Base-by-base conservation (phyloP, 495 filamentous ascomycete species). In the Tuber umbilicatum region DNA sequence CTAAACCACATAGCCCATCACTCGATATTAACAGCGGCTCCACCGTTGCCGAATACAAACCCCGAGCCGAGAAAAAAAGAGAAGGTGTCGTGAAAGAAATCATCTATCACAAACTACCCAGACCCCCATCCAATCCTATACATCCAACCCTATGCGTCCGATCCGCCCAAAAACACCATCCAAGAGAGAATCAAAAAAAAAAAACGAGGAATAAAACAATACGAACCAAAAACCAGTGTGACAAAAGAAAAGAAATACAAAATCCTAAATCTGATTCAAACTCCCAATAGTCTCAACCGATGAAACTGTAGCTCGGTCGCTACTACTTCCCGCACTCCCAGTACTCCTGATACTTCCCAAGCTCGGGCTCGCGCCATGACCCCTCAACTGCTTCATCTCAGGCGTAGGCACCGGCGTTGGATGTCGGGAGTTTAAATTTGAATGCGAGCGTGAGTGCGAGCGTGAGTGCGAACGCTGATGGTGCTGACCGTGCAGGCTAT, bases 201-300 rank as follows among this genome's bases (percentile, higher is more conserved):
- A 50, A 31, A 70, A 64, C 27, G 43, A 76, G 70, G 27, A 50
- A n/a, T 38, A 23, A 42, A 43, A 40, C 35, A 45, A 40, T 14
- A 23, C 43, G 55, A 55, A 47, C 27, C 37, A 40, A 45, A n/a
- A 35, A 72, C 41, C 40, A 43, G 31, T 41, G 35, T 16, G 10
- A 39, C 31, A 47, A 41, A 39, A 74, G 60, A 64, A 17, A 50
- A 68, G 17, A 67, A 37, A 68, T 38, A 1, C 21, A 14, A 64
- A 31, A 43, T 7, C 47, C 70, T 19, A 79, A 50, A 79, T 71
- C 39, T 79, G 77, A 37, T 79, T 79, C 10, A 31, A 74, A 41
- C 77, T 79, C 67, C 77, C 77, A 45, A 79, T 78, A 21, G 77
- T 76, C 73, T 79, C 77, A 16, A 47, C 64, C 17, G 76, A 78